phyloP scores from a whole-genome alignment of 192 early-diverging fungal species.

The Coemansia sp. region DNA sequence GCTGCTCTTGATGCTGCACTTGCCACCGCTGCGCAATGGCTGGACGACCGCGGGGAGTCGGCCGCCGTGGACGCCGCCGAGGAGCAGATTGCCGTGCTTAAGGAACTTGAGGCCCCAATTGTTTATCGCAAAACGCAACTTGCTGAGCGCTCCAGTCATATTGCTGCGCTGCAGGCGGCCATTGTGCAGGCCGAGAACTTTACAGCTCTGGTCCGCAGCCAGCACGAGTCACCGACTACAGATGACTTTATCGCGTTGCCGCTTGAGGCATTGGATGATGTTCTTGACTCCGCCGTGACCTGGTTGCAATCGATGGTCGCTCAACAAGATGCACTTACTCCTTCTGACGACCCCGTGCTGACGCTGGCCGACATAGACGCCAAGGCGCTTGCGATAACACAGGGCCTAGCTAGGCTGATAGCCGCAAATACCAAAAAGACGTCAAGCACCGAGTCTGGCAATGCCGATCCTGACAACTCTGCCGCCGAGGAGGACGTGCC shows the following conservation, averaged over 20 bases:
- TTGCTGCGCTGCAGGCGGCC: constrained; percentile 46
- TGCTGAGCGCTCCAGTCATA: constrained; percentile 57
- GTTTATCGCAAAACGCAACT: constrained; percentile 56
- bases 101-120: constrained; percentile 51
- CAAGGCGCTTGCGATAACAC: constrained; percentile 55
- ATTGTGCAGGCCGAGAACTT: constrained; percentile 57
- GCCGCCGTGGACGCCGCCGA: constrained; percentile 56
- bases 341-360: constrained; percentile 67
- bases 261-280: constrained; percentile 57
- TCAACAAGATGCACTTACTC: constrained; percentile 60
- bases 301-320: constrained; percentile 67
- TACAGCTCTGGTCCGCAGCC: constrained; percentile 15
- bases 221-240: constrained; percentile 58
- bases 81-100: constrained; percentile 39
- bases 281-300: constrained; percentile 36
- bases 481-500: constrained; percentile 4
- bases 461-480: constrained; percentile 19
- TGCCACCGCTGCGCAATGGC: constrained; percentile 73
- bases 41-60: constrained; percentile 75
- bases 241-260: constrained; percentile 35
- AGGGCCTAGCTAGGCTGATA: constrained; percentile 56
- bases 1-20: constrained; percentile 59
- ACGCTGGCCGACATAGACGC: constrained; percentile 57
- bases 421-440: constrained; percentile 61
- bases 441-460: constrained; percentile 20